Evolutionary conservation across 2,329 filamentous ascomycete genomes (phyloP), one percentile per base, ranked within the genome.

Genomic region (Aureobasidium mangrovei): DNA sequence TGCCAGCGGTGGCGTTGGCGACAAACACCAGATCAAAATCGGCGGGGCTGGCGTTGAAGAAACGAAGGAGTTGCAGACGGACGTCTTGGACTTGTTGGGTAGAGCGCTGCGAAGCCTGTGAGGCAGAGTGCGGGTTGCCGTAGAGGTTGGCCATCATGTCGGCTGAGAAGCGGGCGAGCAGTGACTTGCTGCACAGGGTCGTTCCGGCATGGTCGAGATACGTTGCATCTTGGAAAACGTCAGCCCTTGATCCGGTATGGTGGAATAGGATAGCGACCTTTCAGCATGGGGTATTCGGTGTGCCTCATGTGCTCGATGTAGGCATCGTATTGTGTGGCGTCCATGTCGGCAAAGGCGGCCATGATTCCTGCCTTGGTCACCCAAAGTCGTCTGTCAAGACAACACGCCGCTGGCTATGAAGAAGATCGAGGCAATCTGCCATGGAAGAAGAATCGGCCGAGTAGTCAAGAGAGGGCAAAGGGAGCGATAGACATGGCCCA

Each of bases 151-250:
- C 75, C 31, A 85, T 84, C 78, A 97, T 85, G 57, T 93, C 86
- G 18, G 72, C 69, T 8, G 88, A 82, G 70, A 95, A 95, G 28
- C 73, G 76, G 59, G 91, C 85, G 69, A 97, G 83, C 28, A 93
- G 72, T 28, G 86, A 51, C 32, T 55, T 56, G 60, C 62, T 65
- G 56, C 64, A 57, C 2, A 65, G 75, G 0, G 91, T 91, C 9
- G 89, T 88, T 12, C 90, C 91, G 0, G 90, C 90, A 84, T 97
- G 91, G 63, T 97, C 91, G 54, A 97, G 84, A 68, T 96, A 97
- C 46, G 66, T 41, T 28, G 56, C 53, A 41, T 48, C 57, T 58
- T 3, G n/a, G 9, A 6, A 2, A 7, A 10, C 29, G 38, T 56
- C 39, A 54, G 42, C 18, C n/a, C 1, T 3, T 3, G 24, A 4